These are phyloP conservation scores for Globisporangium perplexum DNA, from an alignment of 352 stramenopile species.

Conservation along the genomic window DNA sequence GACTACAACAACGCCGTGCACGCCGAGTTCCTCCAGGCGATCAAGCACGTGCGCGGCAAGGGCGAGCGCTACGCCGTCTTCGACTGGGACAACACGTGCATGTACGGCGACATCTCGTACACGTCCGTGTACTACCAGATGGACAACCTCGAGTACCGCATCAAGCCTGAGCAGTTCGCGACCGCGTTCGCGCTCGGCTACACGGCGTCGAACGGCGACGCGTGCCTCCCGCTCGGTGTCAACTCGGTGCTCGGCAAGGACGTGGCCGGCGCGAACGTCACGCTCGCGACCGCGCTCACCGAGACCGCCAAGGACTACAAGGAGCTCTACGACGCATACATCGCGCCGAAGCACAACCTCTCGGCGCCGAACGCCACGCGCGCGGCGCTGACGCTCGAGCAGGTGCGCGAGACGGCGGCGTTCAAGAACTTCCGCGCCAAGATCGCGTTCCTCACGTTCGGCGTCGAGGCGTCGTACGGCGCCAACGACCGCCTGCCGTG, in stretches of 20 bases:
- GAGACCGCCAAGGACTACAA: conserved; percentile 37
- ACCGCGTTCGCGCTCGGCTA: conserved; percentile 44
- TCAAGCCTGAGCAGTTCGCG: conserved; percentile 34
- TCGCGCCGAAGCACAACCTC: conserved; percentile 39
- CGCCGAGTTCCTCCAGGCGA: conserved; percentile 26
- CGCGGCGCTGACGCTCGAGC: conserved; percentile 16
- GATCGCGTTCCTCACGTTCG: conserved; percentile 38
- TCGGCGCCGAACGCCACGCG: conserved; percentile 9
- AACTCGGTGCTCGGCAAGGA: conserved; percentile 40
- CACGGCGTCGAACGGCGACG: conserved; percentile 37
- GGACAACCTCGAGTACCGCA: conserved; percentile 47
- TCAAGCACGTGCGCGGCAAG: conserved; percentile 22
- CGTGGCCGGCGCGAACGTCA: conserved; percentile 32
- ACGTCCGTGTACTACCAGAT: conserved; percentile 56
- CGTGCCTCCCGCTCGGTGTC: conserved; percentile 35
- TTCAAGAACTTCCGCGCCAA: conserved; percentile 62
- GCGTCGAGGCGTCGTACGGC: conserved; percentile 40
- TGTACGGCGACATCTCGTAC: conserved; percentile 65
- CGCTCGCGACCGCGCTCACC: conserved; percentile 23
- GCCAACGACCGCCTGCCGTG: conserved; percentile 32
- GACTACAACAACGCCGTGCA: conserved; percentile 59
- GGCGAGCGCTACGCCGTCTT: conserved; percentile 49
- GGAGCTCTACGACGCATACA: conserved; percentile 48
- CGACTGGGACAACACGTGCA: conserved; percentile 68
- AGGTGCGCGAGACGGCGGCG: conserved; percentile 32